Base-by-base conservation (phyloP, 108 stramenopile genomes). In the Cylindrotheca fusiformis region DNA sequence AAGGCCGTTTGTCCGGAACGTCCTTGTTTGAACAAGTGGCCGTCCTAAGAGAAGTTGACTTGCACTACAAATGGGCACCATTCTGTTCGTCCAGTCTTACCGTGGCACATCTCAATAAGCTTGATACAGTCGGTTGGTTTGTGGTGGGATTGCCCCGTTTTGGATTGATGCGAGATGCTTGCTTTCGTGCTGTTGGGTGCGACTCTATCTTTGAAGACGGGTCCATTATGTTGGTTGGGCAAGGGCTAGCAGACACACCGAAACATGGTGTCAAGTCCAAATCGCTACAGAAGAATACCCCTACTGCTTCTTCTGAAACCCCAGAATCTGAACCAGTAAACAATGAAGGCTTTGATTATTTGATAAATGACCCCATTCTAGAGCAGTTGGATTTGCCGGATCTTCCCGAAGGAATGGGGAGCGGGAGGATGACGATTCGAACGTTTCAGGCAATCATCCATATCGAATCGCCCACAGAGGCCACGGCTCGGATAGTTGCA, bases 21-120 rank as follows among this genome's bases (percentile, higher is more conserved):
- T 81, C 95, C 14, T 52, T 97, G 8, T 95, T 97, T 68, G 96
- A 98, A 75, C 97, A 98, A 75, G 75, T 96, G 17, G 88, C 87
- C 10, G 84, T 94, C 0, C 63, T 98, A 3, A 67, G 91, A 44
- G 97, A 96, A 79, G 76, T 84, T 18, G 96, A 95, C 54, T 64
- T 98, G 58, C 93, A 91, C 74, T 76, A 87, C 48, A 68, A 60
- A 17, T 98, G 97, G 97, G 83, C 90, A 17, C 97, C 97, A 5
- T 98, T 98, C 71, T 69, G 70, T 46, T 77, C 77, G 24, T 66
- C 70, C 1, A 75, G 78, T 19, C 48, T 66, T 25, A 86, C 87
- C 48, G 49, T 97, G 36, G 72, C 74, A 1, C 83, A 95, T 55
- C 55, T 97, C 18, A 91, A 84, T 45, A 95, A 88, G 63, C 82